A percentile compares a stretch with the other conserved stretches of the same genome.
Conservation (phyloP, 352 stramenopile genomes). For the Pythium angustatum region DNA sequence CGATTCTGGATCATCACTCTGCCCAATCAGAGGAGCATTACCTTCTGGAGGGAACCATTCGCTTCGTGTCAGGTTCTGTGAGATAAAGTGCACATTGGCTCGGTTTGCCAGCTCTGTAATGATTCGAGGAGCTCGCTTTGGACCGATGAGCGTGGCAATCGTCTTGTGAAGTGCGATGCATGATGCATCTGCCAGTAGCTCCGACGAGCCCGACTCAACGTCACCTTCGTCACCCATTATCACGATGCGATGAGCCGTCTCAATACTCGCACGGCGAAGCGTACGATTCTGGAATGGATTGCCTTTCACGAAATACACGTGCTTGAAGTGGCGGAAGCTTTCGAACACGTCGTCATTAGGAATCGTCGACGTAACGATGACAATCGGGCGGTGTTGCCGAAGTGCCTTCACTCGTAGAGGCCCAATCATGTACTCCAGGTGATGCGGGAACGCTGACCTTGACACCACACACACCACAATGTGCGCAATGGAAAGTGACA, state of each 20-base stretch:
- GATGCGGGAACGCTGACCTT: slow-evolving; percentile 55
- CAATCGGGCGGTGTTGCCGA: slow-evolving; percentile 67
- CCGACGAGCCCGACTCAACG: slow-evolving; percentile 57
- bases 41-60: slow-evolving; percentile 54
- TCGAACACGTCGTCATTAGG: slow-evolving; percentile 64
- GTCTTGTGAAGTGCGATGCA: slow-evolving; percentile 85
- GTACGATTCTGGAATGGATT: slow-evolving; percentile 61
- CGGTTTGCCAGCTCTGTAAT: slow-evolving; percentile 83
- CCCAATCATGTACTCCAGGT: slow-evolving; percentile 78
- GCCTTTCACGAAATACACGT: slow-evolving; percentile 74
- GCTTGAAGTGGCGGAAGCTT: slow-evolving; percentile 63
- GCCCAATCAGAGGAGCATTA: neutral
- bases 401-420: slow-evolving; percentile 70
- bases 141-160: slow-evolving; percentile 67
- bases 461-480: slow-evolving; percentile 78
- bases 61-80: slow-evolving; percentile 69
- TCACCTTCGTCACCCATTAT: slow-evolving; percentile 70
- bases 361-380: slow-evolving; percentile 62
- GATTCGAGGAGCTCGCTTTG: slow-evolving; percentile 54
- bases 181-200: slow-evolving; percentile 75
- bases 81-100: slow-evolving; percentile 82
- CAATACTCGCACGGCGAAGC: slow-evolving; percentile 63
- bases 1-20: slow-evolving; percentile 25
- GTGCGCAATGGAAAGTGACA: slow-evolving; percentile 51
- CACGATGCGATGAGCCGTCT: slow-evolving; percentile 63